Percentiles rank a stretch among this genome's conserved stretches.
Evolutionary conservation across 169 alveolate species (phyloP).

Genomic region (Babesia bigemina): DNA sequence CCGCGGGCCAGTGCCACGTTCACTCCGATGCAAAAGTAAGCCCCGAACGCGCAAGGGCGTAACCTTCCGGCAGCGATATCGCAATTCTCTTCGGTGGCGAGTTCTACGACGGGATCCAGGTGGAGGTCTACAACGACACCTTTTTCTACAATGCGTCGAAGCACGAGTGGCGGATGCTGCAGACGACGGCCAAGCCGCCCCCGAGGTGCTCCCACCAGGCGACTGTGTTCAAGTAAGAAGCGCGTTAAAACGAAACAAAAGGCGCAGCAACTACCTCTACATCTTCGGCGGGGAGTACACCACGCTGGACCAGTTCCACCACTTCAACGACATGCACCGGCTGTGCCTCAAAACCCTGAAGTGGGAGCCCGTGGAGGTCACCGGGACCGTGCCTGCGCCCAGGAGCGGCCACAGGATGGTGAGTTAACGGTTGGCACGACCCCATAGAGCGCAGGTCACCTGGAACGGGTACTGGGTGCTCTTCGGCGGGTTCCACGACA

Average conservation of each 20-base stretch:
- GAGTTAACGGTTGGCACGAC: not conserved
- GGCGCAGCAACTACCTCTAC: constrained; percentile 78
- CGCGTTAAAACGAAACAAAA: not conserved
- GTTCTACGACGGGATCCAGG: constrained; percentile 82
- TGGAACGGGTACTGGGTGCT: constrained; percentile 86
- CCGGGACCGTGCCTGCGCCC: constrained; percentile 83
- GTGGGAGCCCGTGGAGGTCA: constrained; percentile 82
- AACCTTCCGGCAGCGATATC: constrained; percentile 66
- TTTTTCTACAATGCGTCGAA: constrained; percentile 81
- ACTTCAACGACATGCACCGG: constrained; percentile 87
- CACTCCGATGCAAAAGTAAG: constrained; percentile 70
- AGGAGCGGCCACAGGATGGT: constrained; percentile 92
- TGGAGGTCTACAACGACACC: constrained; percentile 81
- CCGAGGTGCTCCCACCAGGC: constrained; percentile 91
- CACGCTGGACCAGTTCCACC: constrained; percentile 85
- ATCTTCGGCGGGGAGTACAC: constrained; percentile 90
- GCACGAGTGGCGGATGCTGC: constrained; percentile 82
- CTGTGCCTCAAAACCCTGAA: constrained; percentile 74
- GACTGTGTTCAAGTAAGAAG: constrained; percentile 74
- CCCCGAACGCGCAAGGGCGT: not conserved
- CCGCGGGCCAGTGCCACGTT: constrained; percentile 79
- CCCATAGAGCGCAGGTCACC: constrained; percentile 46
- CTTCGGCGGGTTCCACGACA: constrained; percentile 91
- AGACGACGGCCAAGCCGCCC: constrained; percentile 77
- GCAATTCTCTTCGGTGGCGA: constrained; percentile 90